A percentile compares a stretch with the other conserved stretches of the same genome.
Conservation (phyloP, 176 grass and related monocot genomes). For the Triticum monococcum region DNA sequence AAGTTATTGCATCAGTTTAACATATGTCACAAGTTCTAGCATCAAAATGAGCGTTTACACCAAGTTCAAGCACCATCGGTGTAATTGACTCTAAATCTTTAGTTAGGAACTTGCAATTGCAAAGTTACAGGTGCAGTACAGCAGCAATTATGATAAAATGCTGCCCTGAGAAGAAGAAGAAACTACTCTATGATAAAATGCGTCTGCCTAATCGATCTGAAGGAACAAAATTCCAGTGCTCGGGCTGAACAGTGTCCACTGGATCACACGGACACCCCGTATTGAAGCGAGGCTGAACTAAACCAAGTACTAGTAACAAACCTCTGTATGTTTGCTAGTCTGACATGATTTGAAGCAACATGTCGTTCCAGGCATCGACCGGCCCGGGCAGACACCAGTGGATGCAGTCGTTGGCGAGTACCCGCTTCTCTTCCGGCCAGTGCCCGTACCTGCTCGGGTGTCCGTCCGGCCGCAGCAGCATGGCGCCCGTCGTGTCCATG, state of each 20-base stretch:
- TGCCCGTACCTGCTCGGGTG: conserved; percentile 67
- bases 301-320: background rate
- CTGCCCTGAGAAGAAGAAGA: background rate
- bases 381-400: conserved; percentile 76
- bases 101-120: background rate
- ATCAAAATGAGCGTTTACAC: no score
- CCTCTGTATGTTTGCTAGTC: conserved; percentile 11
- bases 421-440: conserved; percentile 34
- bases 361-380: conserved; percentile 63
- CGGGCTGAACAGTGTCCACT: background rate
- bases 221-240: background rate
- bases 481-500: conserved; percentile 45
- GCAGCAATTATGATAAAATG: background rate
- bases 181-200: background rate
- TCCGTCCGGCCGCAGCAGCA: conserved; percentile 67
- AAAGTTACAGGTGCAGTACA: background rate
- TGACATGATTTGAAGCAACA: conserved; percentile 57
- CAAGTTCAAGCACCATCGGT: no score
- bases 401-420: conserved; percentile 60
- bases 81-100: no score
- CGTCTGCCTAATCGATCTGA: background rate
- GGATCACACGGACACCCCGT: background rate
- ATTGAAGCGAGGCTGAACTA: background rate
- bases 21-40: no score
- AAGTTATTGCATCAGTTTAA: no score